Conservation (phyloP, 2,329 filamentous ascomycete genomes). For the Alternaria sp. region DNA sequence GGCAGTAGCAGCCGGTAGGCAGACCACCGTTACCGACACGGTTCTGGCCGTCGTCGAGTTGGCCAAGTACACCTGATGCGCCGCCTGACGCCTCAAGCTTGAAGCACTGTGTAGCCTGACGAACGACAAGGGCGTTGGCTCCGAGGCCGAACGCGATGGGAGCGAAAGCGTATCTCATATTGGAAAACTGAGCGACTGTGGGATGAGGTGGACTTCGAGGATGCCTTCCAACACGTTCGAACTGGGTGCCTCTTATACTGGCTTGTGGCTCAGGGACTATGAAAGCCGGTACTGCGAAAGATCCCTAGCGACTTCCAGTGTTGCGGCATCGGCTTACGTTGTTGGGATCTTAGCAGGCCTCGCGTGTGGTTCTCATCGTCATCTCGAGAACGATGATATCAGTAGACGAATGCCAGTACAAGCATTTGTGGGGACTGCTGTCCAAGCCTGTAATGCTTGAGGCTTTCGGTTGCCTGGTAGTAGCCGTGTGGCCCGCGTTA, state of each 20-base stretch:
- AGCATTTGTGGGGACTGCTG: slow-evolving; percentile 7
- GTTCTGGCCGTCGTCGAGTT: slow-evolving; percentile 68
- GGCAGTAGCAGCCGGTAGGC: slow-evolving; percentile 59
- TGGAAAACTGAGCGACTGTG: slow-evolving; percentile 9
- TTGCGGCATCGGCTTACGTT: neutral
- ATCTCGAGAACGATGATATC: slow-evolving; percentile 23
- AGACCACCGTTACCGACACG: slow-evolving; percentile 62
- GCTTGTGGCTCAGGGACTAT: neutral
- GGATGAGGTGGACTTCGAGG: neutral
- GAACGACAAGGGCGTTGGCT: slow-evolving; percentile 31
- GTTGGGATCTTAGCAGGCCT: slow-evolving; percentile 5
- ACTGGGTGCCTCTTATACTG: neutral
- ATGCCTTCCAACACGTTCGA: neutral
- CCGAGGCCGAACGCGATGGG: slow-evolving; percentile 26
- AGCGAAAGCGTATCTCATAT: slow-evolving; percentile 32
- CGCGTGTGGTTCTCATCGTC: neutral
- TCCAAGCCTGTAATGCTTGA: neutral
- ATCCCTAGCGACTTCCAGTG: neutral
- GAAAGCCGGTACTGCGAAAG: slow-evolving; percentile 10
- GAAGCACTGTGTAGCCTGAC: slow-evolving; percentile 24
- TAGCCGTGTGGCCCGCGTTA: slow-evolving; percentile 1
- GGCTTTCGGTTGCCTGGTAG: neutral
- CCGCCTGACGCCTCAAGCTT: slow-evolving; percentile 33
- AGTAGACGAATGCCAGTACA: slow-evolving; percentile 10
- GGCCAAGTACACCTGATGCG: slow-evolving; percentile 59